phyloP scores from a whole-genome alignment of 2,329 filamentous ascomycete species.

The Colletotrichum falcatum region DNA sequence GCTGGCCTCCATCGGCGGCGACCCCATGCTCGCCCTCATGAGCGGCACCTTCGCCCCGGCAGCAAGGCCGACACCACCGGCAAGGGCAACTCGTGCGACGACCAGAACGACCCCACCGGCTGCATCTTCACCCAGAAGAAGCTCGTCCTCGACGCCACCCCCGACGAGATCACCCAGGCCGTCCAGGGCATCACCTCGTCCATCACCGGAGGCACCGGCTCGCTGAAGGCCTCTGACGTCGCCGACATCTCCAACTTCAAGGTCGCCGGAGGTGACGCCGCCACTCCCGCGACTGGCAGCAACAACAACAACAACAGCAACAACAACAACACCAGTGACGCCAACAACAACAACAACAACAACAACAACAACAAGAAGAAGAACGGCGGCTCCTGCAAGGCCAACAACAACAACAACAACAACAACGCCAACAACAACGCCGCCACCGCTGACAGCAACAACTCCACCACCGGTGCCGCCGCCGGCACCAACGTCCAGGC shows the following conservation, averaged over 20 bases:
- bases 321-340: too few species aligned
- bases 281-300: background rate
- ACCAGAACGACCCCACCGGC: constrained; percentile 59
- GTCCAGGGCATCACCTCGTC: constrained; percentile 49
- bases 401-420: constrained; percentile 1
- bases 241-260: constrained; percentile 43
- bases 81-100: constrained; percentile 67
- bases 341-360: constrained; percentile 1
- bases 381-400: constrained; percentile 19
- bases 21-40: constrained; percentile 56
- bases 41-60: constrained; percentile 58
- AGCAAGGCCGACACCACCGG: constrained; percentile 53
- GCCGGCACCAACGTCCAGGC: constrained; percentile 55
- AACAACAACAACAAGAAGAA: background rate
- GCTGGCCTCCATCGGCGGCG: constrained; percentile 57
- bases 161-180: constrained; percentile 65
- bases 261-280: constrained; percentile 40
- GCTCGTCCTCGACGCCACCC: constrained; percentile 65
- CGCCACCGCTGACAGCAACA: too few species aligned
- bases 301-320: background rate
- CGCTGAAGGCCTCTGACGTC: constrained; percentile 46
- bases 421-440: too few species aligned
- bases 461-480: constrained; percentile 38
- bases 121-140: constrained; percentile 69
- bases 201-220: constrained; percentile 50